Evolutionary conservation across 768 basidiomycete species (phyloP), one percentile per base, ranked within the genome.

Genomic region (Panus rudis): DNA sequence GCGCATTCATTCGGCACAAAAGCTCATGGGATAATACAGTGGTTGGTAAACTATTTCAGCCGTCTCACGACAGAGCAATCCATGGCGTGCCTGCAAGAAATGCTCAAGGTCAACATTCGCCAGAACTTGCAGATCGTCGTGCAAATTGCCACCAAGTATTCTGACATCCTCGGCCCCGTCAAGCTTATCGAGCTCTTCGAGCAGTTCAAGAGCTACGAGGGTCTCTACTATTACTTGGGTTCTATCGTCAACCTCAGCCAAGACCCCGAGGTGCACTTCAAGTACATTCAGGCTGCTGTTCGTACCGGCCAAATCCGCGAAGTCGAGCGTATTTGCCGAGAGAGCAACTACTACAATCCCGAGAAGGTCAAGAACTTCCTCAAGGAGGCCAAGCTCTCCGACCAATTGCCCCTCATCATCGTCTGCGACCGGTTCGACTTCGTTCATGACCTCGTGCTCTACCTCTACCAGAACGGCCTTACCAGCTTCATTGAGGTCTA

Each of bases 321-420:
- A 63, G 96, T 99, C 44, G 96, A 99, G 67, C 92, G 96, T 35
- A 94, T 99, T 58, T 97, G 93, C 61, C 76, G 96, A 42, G 96
- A 99, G 69, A 92, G 88, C 64, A 97, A 98, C 67, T 73, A 72
- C 67, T 98, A 98, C 76, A 97, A 93, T 64, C 90, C 96, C 1
- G 96, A 99, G 72, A 99, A 99, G 67, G 96, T 98, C 77, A 98
- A 99, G 76, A 99, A 99, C 68, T 98, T 97, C 84, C 80, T 97
- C 63, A 97, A 97, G 66, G 96, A 99, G 60, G 93, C 96, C 57
- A 93, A 96, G 58, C 81, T 99, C 22, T 68, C 81, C 27, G 96
- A 98, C 60, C 96, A 98, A 61, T 81, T 99, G 27, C 96, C 96
- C 4, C 82, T 99, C 54, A 99, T 98, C 72, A 98, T 99, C 52